Evolutionary conservation across 1,284 basidiomycete species (phyloP).

Genomic region (Inonotus hispidus): DNA sequence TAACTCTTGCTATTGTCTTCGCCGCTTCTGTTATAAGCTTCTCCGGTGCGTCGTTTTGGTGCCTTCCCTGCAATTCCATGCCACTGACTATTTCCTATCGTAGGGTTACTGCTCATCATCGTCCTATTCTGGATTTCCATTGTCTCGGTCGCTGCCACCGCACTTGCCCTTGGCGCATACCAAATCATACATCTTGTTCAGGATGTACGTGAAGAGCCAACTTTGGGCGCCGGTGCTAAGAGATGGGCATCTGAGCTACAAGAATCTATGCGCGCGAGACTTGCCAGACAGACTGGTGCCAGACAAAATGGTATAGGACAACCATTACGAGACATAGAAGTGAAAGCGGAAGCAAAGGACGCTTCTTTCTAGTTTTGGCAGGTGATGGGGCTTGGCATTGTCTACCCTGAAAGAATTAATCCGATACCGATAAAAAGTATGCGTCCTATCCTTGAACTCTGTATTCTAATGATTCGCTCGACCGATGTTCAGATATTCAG

Average conservation of each 20-base stretch:
- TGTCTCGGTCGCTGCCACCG: background rate
- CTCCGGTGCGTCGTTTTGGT: background rate
- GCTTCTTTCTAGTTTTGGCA: too few species aligned
- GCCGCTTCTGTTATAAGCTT: background rate
- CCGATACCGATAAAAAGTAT: too few species aligned
- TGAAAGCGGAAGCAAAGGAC: background rate
- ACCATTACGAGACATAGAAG: background rate
- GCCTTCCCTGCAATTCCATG: background rate
- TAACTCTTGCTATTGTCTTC: background rate
- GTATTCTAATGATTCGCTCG: too few species aligned
- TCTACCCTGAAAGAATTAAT: too few species aligned
- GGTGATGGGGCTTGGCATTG: too few species aligned
- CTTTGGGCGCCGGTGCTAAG: background rate
- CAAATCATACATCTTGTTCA: background rate
- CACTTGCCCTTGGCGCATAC: background rate
- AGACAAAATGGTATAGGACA: background rate
- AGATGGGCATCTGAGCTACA: background rate
- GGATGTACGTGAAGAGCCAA: background rate
- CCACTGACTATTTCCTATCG: background rate
- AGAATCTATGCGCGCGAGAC: background rate
- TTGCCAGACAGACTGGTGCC: background rate
- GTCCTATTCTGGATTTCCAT: background rate
- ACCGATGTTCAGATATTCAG: too few species aligned
- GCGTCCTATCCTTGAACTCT: too few species aligned
- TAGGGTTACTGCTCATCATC: background rate